Percentiles rank a stretch among this genome's conserved stretches.
phyloP scores from a whole-genome alignment of 2,329 filamentous ascomycete species.

The Aspergillus arachidicola region DNA sequence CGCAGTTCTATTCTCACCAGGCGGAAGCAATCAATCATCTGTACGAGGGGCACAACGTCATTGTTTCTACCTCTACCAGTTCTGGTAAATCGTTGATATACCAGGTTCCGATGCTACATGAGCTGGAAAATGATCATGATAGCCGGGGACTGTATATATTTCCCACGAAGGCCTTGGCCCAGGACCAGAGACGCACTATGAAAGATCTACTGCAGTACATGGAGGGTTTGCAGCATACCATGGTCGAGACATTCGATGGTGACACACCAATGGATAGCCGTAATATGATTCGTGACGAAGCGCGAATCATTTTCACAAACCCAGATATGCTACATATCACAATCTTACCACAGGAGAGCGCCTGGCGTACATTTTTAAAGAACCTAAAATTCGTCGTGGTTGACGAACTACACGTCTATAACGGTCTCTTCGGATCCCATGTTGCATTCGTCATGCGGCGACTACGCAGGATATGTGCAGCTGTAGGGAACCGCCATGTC shows the following conservation, averaged over 20 bases:
- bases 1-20: slow-evolving; percentile 86
- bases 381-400: slow-evolving; percentile 90
- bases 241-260: slow-evolving; percentile 94
- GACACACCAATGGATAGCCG: slow-evolving; percentile 84
- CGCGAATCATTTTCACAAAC: slow-evolving; percentile 93
- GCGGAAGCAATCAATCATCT: slow-evolving; percentile 90
- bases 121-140: slow-evolving; percentile 74
- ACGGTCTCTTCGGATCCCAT: slow-evolving; percentile 90
- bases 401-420: slow-evolving; percentile 93
- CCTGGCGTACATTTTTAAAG: slow-evolving; percentile 85
- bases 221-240: slow-evolving; percentile 69
- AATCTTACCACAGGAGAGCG: slow-evolving; percentile 86
- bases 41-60: slow-evolving; percentile 79
- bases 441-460: slow-evolving; percentile 94
- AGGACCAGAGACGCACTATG: slow-evolving; percentile 88
- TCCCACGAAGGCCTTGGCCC: slow-evolving; percentile 92
- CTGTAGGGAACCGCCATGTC: slow-evolving; percentile 80
- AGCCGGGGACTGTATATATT: slow-evolving; percentile 97
- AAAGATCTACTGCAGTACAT: slow-evolving; percentile 83
- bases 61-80: slow-evolving; percentile 91
- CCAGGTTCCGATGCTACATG: slow-evolving; percentile 86
- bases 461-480: slow-evolving; percentile 82
- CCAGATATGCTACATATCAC: slow-evolving; percentile 97
- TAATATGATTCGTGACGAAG: slow-evolving; percentile 81
- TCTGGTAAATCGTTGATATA: slow-evolving; percentile 99